Evolutionary conservation across 1,284 basidiomycete genomes (phyloP).

Genomic region (Irpex sp.): DNA sequence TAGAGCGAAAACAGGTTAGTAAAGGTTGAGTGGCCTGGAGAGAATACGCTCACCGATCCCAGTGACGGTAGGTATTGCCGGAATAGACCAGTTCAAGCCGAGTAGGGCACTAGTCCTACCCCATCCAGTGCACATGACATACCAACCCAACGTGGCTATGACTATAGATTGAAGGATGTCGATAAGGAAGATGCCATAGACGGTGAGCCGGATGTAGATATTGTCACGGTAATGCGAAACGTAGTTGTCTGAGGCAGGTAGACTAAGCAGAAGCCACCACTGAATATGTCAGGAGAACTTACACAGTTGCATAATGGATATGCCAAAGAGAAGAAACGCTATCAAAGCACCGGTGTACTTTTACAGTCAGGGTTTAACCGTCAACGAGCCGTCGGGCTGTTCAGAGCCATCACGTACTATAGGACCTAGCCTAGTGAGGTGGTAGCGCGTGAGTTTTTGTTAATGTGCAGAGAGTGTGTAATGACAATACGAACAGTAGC

Average conservation of each 20-base stretch:
- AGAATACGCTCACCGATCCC: background rate
- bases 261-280: background rate
- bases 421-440: background rate
- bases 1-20: background rate
- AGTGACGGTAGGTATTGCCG: background rate
- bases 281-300: background rate
- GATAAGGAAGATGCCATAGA: conserved; percentile 15
- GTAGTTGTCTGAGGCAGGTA: conserved; percentile 14
- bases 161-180: conserved; percentile 20
- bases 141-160: conserved; percentile 2
- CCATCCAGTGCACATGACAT: background rate
- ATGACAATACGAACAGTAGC: too few species aligned
- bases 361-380: background rate
- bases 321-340: conserved; percentile 16
- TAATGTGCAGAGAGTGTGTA: too few species aligned
- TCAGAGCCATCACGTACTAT: background rate
- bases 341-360: conserved; percentile 4
- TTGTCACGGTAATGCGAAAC: conserved; percentile 13
- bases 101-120: background rate
- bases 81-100: background rate
- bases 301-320: conserved; percentile 22
- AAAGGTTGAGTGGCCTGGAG: background rate
- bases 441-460: too few species aligned
- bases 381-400: background rate
- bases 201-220: conserved; percentile 11